Base-by-base conservation (phyloP, 2,329 filamentous ascomycete species). In the Aspergillus felis region DNA sequence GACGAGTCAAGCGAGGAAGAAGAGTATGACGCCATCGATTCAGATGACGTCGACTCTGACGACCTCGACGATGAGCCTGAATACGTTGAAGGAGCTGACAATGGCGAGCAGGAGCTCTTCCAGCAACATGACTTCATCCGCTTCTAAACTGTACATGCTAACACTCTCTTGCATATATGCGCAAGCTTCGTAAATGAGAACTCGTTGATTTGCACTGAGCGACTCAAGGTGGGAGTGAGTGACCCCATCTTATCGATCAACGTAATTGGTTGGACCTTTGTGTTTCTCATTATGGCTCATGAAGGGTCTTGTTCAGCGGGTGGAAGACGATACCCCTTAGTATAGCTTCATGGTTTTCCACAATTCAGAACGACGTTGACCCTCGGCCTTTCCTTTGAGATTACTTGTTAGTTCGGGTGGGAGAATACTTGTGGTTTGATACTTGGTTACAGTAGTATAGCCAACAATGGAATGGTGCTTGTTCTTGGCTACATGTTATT, bases 1-100 rank as follows among this genome's bases (percentile, higher is more conserved):
- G 90, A 94, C 69, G 66, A 90, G 51, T 92, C 90, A 57, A 93
- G 89, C 79, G 89, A 92, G 68, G 89, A 91, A 62, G 89, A 88
- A 61, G 82, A 82, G 53, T 81, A 87, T 60, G 77, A 81, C 54
- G 76, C 77, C 62, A 85, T 86, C 64, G 85, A 88, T 71, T 89
- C 86, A 70, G 87, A 92, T 71, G 90, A 93, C 53, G 66, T 73
- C 71, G 83, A 92, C 75, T 92, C 89, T 55, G 90, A 92, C 61
- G 77, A 71, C 51, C 66, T 74, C 53, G 74, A 78, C 50, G 76
- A 79, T 54, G 77, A 80, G 62, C 63, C 69, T 22, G 71, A 74
- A 59, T 65, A 73, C 32, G 67, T 72, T 54, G 68, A 68, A 49
- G 71, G 71, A 25, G 72, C 70, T 57, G 73, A 74, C 55, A 75